phyloP scores from a whole-genome alignment of 148 eudicot species.

The Spergularia marina region DNA sequence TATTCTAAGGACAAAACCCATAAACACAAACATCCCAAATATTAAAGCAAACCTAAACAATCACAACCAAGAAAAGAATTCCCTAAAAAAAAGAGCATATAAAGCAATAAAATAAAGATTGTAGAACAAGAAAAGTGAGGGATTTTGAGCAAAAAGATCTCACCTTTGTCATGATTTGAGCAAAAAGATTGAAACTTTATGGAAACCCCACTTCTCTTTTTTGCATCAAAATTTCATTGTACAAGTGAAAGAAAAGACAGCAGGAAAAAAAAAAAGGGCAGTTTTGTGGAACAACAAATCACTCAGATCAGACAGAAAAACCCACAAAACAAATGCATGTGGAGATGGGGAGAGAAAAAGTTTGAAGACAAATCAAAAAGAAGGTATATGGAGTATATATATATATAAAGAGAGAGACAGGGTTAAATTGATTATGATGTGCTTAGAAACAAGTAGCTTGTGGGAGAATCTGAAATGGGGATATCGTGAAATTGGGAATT shows the following conservation, averaged over 20 bases:
- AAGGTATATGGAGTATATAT: constrained; percentile 10
- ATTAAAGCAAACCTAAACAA: constrained; percentile 16
- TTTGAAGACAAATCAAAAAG: constrained; percentile 5
- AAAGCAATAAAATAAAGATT: constrained; percentile 20
- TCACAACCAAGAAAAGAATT: constrained; percentile 31
- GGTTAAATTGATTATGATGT: neutral
- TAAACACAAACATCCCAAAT: constrained; percentile 7
- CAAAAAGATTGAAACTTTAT: constrained; percentile 25
- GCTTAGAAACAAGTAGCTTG: neutral
- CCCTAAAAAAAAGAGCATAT: neutral
- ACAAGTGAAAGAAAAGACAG: constrained; percentile 16
- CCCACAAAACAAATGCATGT: constrained; percentile 20
- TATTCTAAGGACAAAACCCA: constrained; percentile 7
- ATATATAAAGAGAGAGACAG: neutral
- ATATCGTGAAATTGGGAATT: constrained; percentile 7
- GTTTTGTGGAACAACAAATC: neutral
- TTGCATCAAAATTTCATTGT: neutral
- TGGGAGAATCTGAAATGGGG: constrained; percentile 13
- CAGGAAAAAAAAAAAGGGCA: neutral
- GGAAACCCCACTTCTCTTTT: constrained; percentile 22
- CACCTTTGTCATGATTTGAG: constrained; percentile 28
- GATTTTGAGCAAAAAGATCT: constrained; percentile 23
- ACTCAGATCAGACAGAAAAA: constrained; percentile 27
- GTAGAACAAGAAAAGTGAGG: neutral
- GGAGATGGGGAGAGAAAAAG: neutral